Percentiles rank a stretch among this genome's conserved stretches.
These are phyloP conservation scores for Cymodocea nodosa DNA, from an alignment of 116 monocot species.

Conservation along the genomic window DNA sequence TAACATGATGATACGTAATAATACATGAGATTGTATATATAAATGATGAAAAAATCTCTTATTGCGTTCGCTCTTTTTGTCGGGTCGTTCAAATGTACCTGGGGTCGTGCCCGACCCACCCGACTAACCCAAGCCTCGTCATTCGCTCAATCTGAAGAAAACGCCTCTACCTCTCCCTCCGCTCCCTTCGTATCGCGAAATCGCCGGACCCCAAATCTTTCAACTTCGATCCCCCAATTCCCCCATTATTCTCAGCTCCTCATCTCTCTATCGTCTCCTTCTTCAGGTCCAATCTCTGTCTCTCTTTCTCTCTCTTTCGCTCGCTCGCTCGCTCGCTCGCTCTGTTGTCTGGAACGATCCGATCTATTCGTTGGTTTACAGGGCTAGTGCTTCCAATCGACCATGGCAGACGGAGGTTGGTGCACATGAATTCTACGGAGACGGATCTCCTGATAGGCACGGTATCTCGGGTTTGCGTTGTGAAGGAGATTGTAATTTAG, in stretches of 20 bases:
- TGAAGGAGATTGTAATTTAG: too few species aligned
- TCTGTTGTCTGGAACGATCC: not conserved
- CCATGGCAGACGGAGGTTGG: not conserved
- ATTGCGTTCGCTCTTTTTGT: too few species aligned
- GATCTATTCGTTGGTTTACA: not conserved
- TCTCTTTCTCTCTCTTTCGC: constrained; percentile 1
- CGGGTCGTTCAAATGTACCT: too few species aligned
- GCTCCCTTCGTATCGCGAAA: constrained; percentile 1
- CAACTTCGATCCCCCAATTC: constrained; percentile 4
- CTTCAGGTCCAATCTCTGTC: not conserved
- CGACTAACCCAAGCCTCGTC: too few species aligned
- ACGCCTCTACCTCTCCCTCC: not conserved
- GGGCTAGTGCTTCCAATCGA: too few species aligned
- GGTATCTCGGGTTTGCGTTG: not conserved
- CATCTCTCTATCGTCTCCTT: not conserved
- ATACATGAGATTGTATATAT: too few species aligned
- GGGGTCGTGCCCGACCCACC: too few species aligned
- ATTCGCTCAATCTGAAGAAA: not conserved
- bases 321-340: not conserved
- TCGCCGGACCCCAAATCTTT: constrained; percentile 2
- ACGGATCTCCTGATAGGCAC: not conserved
- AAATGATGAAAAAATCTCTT: too few species aligned
- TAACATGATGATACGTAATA: too few species aligned
- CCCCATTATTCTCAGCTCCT: not conserved
- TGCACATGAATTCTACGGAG: not conserved